Percentiles rank a stretch among this genome's conserved stretches.
These are phyloP conservation scores for Hericium coralloides DNA, from an alignment of 768 basidiomycete species.

Conservation along the genomic window DNA sequence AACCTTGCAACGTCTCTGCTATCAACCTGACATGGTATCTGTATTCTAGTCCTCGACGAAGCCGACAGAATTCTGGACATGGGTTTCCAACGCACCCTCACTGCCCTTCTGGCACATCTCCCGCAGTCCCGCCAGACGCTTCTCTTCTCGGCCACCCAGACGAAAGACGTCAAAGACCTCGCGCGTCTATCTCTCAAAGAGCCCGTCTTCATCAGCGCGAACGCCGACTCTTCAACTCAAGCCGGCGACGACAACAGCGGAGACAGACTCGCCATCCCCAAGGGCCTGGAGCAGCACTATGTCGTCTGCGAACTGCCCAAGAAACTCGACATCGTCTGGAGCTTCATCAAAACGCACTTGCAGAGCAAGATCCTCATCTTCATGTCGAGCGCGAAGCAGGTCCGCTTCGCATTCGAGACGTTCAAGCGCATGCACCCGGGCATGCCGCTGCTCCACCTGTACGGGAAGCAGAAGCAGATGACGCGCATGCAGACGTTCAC, in stretches of 20 bases:
- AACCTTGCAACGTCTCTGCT: background rate
- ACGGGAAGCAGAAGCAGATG: conserved; percentile 96
- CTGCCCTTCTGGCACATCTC: conserved; percentile 87
- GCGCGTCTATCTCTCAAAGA: conserved; percentile 84
- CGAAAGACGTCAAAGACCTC: conserved; percentile 78
- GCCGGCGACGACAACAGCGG: conserved; percentile 31
- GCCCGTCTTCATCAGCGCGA: conserved; percentile 65
- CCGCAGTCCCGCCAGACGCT: conserved; percentile 90
- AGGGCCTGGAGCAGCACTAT: conserved; percentile 83
- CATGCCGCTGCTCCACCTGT: conserved; percentile 83
- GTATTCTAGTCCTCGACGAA: conserved; percentile 76
- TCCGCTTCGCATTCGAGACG: conserved; percentile 92
- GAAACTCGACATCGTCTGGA: conserved; percentile 89
- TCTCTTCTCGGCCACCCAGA: conserved; percentile 96
- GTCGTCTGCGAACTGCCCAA: conserved; percentile 72
- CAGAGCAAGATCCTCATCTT: conserved; percentile 90
- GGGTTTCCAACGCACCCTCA: conserved; percentile 85
- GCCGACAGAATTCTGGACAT: conserved; percentile 95
- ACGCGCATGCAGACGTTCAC: conserved; percentile 76
- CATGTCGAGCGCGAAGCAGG: conserved; percentile 92
- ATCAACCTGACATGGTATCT: background rate
- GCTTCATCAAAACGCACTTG: conserved; percentile 90
- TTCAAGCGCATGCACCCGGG: conserved; percentile 96
- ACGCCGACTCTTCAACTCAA: conserved; percentile 22
- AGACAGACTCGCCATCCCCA: conserved; percentile 48